These are phyloP conservation scores for Calonectria hawksworthii DNA, from an alignment of 2,329 filamentous ascomycete genomes.

Conservation along the genomic window DNA sequence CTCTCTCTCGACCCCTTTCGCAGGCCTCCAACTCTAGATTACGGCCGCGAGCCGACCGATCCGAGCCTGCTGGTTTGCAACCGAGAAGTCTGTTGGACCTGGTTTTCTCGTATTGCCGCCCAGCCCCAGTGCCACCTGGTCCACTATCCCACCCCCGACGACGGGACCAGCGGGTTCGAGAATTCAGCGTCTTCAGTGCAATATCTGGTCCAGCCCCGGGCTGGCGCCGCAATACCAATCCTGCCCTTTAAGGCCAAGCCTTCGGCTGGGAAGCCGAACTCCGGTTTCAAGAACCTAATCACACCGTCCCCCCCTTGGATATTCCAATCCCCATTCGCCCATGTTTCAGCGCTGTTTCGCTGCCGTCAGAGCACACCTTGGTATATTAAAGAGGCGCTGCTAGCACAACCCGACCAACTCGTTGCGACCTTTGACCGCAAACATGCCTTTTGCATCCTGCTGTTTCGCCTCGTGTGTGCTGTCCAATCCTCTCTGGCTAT, in stretches of 20 bases:
- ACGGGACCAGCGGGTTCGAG: neutral
- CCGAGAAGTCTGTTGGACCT: neutral
- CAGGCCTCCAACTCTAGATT: conserved; percentile 15
- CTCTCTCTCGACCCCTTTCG: neutral
- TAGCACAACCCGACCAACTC: neutral
- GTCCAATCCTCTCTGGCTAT: neutral
- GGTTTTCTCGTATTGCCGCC: conserved; percentile 9
- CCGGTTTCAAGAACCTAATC: conserved; percentile 1
- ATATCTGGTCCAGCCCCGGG: neutral
- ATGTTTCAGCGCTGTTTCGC: conserved; percentile 15
- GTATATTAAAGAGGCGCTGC: neutral
- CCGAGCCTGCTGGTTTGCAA: conserved; percentile 7
- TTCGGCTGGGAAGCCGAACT: neutral
- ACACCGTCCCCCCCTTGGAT: neutral
- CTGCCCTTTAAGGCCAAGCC: neutral
- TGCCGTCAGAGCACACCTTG: conserved; percentile 8
- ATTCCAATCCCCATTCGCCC: neutral
- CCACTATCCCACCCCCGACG: neutral
- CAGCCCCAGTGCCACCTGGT: neutral
- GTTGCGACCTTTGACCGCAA: neutral
- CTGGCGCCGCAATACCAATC: neutral
- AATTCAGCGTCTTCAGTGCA: neutral
- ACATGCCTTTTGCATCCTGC: neutral
- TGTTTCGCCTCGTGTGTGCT: neutral
- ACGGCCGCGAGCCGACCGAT: conserved; percentile 18